Base-by-base conservation (phyloP, 192 early-diverging fungal genomes). In the Podila epicladia region DNA sequence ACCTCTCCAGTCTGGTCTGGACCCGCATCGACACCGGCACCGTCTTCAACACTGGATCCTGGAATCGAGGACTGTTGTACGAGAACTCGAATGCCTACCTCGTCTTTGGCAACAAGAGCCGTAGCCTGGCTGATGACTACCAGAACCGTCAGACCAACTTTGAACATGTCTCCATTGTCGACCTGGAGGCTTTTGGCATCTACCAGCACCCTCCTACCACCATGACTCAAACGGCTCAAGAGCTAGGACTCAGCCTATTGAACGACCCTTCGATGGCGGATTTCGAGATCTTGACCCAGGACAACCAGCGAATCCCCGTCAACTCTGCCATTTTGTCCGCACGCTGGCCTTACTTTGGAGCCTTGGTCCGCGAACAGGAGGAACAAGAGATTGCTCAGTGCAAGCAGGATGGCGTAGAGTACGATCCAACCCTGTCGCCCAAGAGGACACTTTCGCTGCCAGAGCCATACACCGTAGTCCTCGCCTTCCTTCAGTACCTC, bases 81-180 rank as follows among this genome's bases (percentile, higher is more conserved):
- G 90, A 91, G 50, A 73, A 74, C 15, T 79, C 87, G 20, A 94
- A 94, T 57, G 87, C 87, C 35, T 90, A 92, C 68, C 69, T 93
- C 15, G 88, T 94, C 33, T 92, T 95, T 85, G 94, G 94, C 22
- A 87, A 95, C 72, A 87, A 84, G 50, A 83, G 86, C 15, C 86
- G 94, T 26, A 88, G 82, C 41, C 83, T 94, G 62, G 83, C 89
- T 5, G 91, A 94, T 58, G 94, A 95, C 74, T 95, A 95, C 67
- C 89, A 93, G 72, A 87, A 93, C 55, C 87, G 94, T 41, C 92
- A 93, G 65, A 88, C 91, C 59, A 95, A 95, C 75, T 95, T 94
- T 82, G 87, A 90, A 71, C 91, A 95, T 65, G 82, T 93, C 61
- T 88, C 91, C 26, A 85, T 91, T 11, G 87, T 95, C 5, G 89